These are phyloP conservation scores for Globisporangium rhizosaccharum DNA, from an alignment of 352 stramenopile species.

Conservation along the genomic window DNA sequence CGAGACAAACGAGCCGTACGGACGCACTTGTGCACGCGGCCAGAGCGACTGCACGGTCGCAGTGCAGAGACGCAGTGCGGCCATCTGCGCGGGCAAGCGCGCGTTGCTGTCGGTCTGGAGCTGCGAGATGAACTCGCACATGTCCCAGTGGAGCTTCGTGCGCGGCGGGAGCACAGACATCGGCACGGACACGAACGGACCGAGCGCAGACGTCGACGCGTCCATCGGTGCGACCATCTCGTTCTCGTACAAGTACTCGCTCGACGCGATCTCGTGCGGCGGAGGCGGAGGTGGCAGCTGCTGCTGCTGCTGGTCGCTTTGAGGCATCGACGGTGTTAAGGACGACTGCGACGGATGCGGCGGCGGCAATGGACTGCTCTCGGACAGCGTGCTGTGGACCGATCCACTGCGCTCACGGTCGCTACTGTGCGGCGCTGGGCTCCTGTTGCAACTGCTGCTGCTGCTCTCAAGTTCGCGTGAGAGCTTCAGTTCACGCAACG, in stretches of 20 bases:
- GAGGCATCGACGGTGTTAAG: constrained; percentile 9
- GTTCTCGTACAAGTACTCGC: constrained; percentile 35
- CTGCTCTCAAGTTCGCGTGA: constrained; percentile 14
- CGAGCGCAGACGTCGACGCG: constrained; percentile 45
- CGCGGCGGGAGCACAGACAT: constrained; percentile 78
- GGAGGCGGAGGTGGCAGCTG: constrained; percentile 11
- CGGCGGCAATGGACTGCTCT: constrained; percentile 20
- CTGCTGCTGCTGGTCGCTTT: constrained; percentile 6
- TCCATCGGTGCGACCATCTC: constrained; percentile 24
- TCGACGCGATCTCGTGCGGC: constrained; percentile 14
- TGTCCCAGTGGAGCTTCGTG: constrained; percentile 84
- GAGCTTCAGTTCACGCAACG: constrained; percentile 39
- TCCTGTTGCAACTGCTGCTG: constrained; percentile 1
- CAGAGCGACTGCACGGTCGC: constrained; percentile 87
- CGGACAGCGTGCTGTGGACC: neutral
- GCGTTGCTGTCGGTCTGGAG: constrained; percentile 70
- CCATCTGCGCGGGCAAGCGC: constrained; percentile 66
- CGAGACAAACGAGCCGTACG: constrained; percentile 96
- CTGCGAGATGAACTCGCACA: constrained; percentile 82
- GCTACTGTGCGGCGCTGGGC: neutral
- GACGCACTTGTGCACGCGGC: constrained; percentile 94
- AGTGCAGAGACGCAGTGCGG: constrained; percentile 69
- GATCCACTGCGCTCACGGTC: neutral
- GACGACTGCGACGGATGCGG: constrained; percentile 28
- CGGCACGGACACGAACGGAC: constrained; percentile 79